These are phyloP conservation scores for Spirogloea muscicola DNA, from an alignment of 139 green algal species.

Conservation along the genomic window DNA sequence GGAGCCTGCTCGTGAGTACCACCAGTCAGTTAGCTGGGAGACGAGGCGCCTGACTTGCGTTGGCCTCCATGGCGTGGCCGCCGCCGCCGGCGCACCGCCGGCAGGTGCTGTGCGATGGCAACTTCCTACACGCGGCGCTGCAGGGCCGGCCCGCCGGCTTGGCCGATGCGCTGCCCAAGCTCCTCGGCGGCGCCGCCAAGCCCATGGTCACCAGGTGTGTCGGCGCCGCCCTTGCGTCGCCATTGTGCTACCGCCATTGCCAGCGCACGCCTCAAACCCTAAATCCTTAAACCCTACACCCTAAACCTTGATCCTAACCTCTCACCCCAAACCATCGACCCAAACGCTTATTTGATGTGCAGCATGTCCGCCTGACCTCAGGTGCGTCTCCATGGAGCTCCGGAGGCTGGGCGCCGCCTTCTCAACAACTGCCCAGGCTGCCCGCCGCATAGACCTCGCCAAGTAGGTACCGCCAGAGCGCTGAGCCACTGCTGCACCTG, in stretches of 20 bases:
- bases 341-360: too few species aligned
- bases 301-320: neutral
- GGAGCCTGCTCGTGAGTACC: too few species aligned
- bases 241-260: neutral
- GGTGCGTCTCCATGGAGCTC: constrained; percentile 29
- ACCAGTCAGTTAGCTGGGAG: too few species aligned
- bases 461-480: constrained; percentile 7
- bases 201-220: constrained; percentile 15
- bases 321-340: neutral
- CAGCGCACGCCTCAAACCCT: too few species aligned
- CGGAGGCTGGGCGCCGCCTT: constrained; percentile 32
- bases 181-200: constrained; percentile 7
- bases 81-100: too few species aligned
- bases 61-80: too few species aligned
- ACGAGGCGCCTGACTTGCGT: too few species aligned
- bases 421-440: constrained; percentile 10
- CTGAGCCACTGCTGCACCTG: neutral
- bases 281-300: too few species aligned
- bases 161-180: neutral
- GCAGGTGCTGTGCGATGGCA: constrained; percentile 45
- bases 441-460: constrained; percentile 26
- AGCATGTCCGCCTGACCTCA: too few species aligned
- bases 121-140: constrained; percentile 39
- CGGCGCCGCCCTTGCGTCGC: neutral
- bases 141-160: neutral